A percentile compares a stretch with the other conserved stretches of the same genome.
These are phyloP conservation scores for Apiotrichum brassicae DNA, from an alignment of 1,284 basidiomycete genomes.

Conservation along the genomic window DNA sequence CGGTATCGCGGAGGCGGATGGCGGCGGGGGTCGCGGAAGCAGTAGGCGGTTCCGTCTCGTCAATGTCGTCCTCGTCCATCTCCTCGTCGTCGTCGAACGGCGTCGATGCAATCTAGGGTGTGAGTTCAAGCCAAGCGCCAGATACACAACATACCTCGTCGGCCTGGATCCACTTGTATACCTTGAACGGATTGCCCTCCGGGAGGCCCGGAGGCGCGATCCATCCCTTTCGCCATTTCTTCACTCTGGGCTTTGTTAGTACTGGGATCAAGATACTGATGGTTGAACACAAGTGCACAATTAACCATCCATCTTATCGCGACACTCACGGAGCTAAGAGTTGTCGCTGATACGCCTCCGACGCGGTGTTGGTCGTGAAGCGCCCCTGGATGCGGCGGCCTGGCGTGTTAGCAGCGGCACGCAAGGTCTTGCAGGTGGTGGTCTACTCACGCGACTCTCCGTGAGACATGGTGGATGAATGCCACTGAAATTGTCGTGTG, in stretches of 20 bases:
- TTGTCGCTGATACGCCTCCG: slow-evolving; percentile 33
- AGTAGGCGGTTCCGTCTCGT: slow-evolving; percentile 11
- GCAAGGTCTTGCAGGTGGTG: no score
- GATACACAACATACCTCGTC: not conserved
- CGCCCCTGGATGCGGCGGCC: slow-evolving; percentile 26
- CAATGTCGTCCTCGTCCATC: slow-evolving; percentile 4
- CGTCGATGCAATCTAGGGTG: slow-evolving; percentile 5
- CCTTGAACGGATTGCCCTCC: slow-evolving; percentile 31
- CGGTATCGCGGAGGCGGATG: not conserved
- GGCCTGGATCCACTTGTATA: slow-evolving; percentile 17
- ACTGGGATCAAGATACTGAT: no score
- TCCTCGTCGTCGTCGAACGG: slow-evolving; percentile 17
- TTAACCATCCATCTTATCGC: not conserved
- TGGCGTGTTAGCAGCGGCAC: not conserved
- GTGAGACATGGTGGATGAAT: no score
- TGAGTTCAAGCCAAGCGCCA: no score
- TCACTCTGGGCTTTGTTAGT: slow-evolving; percentile 22
- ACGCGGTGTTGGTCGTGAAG: slow-evolving; percentile 26
- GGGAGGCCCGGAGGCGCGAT: slow-evolving; percentile 26
- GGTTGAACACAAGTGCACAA: not conserved
- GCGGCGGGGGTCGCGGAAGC: slow-evolving; percentile 9
- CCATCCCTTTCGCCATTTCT: slow-evolving; percentile 36
- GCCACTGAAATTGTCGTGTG: no score
- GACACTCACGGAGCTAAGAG: slow-evolving; percentile 31
- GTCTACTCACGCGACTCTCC: no score